Base-by-base conservation (phyloP, 305 asterid genomes). In the Ilex paraguariensis region DNA sequence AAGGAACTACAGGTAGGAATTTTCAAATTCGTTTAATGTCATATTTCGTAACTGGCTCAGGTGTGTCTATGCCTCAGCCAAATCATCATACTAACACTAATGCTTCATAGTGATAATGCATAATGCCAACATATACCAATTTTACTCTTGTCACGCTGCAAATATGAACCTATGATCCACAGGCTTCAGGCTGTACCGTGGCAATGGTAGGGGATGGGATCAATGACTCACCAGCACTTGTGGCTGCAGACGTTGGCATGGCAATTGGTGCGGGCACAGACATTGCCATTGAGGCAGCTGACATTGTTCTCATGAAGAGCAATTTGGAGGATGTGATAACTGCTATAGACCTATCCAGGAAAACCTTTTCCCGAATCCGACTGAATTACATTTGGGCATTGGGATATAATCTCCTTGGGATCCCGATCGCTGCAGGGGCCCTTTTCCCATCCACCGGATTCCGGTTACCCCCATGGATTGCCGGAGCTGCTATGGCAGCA, bases 201-300 rank as follows among this genome's bases (percentile, higher is more conserved):
- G 95, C 91, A 6, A 91, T 91, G 97, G 97, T 88, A 68, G 97
- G 97, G 52, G 96, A 91, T 13, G 98, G 97, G 49, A 84, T 89
- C 31, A 91, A 91, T 42, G 98, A 91, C 79, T 83, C 98, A 11
- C 98, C 97, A 0, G 98, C 97, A 1, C 95, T 91, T 2, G 96
- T 83, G 7, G 95, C 95, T 0, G 97, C 97, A 3, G 86, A 91
- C 48, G 95, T 83, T 0, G 98, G 98, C 55, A 81, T 91, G 75
- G 96, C 98, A 15, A 89, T 91, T 13, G 98, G 98, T 0, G 91
- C 95, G 0, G 98, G 98, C 15, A 88, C 96, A 4, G 98, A 87
- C 65, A 81, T 88, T 12, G 98, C 98, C 5, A 82, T 87, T 0
- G 97, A 88, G 74, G 95, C 97, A 32, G 97, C 98, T 3, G 95